Base-by-base conservation (phyloP, 1,139 yeast genomes). In the Protomyces arabidopsidicola region DNA sequence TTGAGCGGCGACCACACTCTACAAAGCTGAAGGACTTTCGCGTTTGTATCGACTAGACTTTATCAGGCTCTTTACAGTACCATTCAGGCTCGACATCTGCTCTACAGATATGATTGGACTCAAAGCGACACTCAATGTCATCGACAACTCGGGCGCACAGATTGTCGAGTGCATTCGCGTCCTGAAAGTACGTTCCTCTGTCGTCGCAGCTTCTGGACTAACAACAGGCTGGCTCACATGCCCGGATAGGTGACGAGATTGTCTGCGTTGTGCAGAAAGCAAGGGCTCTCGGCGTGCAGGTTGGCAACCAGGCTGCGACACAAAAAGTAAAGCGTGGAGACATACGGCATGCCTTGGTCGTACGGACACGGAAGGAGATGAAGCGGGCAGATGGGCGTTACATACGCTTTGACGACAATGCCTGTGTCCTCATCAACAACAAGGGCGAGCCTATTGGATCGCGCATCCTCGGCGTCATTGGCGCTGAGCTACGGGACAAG, bases 211-310 rank as follows among this genome's bases (percentile, higher is more conserved):
- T 3, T 0, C 31, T 8, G 10, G 16, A 34, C 34, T 39, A 20
- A 24, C 39, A n/a, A 5, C 14, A 58, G 70, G 96, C 93, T 73
- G 85, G 87, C 1, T 97, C 97, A 64, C 54, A 72, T 68, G 60
- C 57, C n/a, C 45, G 55, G 20, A 54, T 59, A 65, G 71, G 80
- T 53, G 98, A 93, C 75, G 88, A 87, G 74, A 88, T 93, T 69
- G 96, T 95, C 24, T 95, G 90, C 66, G 98, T 95, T 63, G 95
- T 93, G 55, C 95, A 95, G 75, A 88, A 90, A 76, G 96, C 98
- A 53, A 85, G 84, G 72, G 91, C 96, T 10, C 80, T 84, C 65
- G 55, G 60, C 34, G 42, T 42, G n/a, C 39, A 52, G 9, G 61
- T 53, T 18, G 61, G 66, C 14, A 54, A 55, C 12, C 82, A 87